phyloP scores from a whole-genome alignment of 371 early-diverging fungal species.

The Rhizomucor pusillus region DNA sequence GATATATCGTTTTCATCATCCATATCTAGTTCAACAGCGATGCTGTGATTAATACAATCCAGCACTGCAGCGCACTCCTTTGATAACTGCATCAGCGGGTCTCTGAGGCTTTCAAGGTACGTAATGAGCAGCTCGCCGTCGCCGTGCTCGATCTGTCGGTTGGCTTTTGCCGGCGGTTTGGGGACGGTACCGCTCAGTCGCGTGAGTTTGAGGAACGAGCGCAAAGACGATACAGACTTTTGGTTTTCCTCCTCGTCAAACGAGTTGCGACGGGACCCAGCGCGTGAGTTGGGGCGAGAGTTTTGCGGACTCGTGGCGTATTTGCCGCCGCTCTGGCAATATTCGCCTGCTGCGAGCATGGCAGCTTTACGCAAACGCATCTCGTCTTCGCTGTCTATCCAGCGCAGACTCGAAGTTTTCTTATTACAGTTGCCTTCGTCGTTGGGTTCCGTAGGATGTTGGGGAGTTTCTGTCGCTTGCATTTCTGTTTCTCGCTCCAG shows the following conservation, averaged over 20 bases:
- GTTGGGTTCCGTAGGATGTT: conserved; percentile 8
- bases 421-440: conserved; percentile 7
- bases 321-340: conserved; percentile 8
- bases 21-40: conserved; percentile 39
- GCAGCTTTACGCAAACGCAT: conserved; percentile 23
- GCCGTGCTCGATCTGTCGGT: conserved; percentile 49
- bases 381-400: conserved; percentile 30
- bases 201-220: conserved; percentile 29
- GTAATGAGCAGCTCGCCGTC: conserved; percentile 54
- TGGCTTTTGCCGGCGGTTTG: conserved; percentile 37
- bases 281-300: conserved; percentile 6
- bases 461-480: not conserved
- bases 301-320: conserved; percentile 14
- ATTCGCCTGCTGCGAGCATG: conserved; percentile 26
- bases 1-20: conserved; percentile 48
- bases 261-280: conserved; percentile 9
- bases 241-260: conserved; percentile 24
- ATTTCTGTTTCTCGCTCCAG: conserved; percentile 8
- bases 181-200: conserved; percentile 5
- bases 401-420: conserved; percentile 8
- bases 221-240: conserved; percentile 33
- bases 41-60: conserved; percentile 43
- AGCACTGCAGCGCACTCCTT: conserved; percentile 46
- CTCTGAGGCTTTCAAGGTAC: conserved; percentile 53
- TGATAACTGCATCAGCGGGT: conserved; percentile 53